Conservation (phyloP, 2,329 filamentous ascomycete genomes). For the Pseudogymnoascus sp. region DNA sequence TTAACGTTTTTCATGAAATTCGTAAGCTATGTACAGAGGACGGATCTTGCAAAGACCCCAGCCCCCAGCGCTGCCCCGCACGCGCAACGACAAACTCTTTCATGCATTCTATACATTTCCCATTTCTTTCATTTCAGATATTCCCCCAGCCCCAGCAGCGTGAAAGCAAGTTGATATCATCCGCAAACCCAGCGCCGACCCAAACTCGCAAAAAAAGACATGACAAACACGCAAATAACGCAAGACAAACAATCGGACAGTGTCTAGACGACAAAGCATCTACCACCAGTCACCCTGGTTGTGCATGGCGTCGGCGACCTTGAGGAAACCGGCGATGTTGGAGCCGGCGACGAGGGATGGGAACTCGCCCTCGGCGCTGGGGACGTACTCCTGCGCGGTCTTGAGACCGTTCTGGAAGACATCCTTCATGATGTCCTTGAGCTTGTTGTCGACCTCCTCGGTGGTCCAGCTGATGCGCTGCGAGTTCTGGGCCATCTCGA, state of each 20-base stretch:
- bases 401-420: conserved; percentile 85
- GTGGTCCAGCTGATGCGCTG: conserved; percentile 75
- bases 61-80: neutral
- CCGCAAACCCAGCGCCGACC: conserved; percentile 2
- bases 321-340: conserved; percentile 97
- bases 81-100: neutral
- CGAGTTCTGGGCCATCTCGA: conserved; percentile 99
- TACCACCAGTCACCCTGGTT: conserved; percentile 94
- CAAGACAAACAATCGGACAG: neutral
- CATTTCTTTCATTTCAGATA: conserved; percentile 4
- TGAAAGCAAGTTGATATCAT: conserved; percentile 11
- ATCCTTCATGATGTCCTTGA: conserved; percentile 91
- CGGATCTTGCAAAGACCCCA: neutral
- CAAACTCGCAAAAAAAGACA: neutral
- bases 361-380: conserved; percentile 70
- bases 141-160: conserved; percentile 4
- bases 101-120: conserved; percentile 9
- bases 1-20: neutral
- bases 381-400: conserved; percentile 85
- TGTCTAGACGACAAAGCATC: conserved; percentile 14
- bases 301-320: conserved; percentile 90
- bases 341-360: conserved; percentile 86
- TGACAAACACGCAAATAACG: neutral
- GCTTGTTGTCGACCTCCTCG: conserved; percentile 85
- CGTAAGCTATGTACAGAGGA: conserved; percentile 9